These are phyloP conservation scores for Erodium moschatum DNA, from an alignment of 441 rosid species.

Conservation along the genomic window DNA sequence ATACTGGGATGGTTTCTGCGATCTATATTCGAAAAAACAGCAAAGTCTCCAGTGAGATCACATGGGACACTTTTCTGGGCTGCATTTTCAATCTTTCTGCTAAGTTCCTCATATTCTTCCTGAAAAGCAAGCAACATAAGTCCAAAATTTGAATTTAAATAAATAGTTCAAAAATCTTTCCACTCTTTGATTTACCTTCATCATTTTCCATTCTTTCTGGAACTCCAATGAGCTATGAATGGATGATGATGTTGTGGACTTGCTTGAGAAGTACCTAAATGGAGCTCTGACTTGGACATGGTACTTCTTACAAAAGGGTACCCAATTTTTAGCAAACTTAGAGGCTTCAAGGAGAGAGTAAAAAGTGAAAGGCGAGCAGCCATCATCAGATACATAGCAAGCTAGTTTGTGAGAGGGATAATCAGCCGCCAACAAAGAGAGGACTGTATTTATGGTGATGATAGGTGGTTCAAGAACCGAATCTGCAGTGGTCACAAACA, in stretches of 20 bases:
- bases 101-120: slow-evolving; percentile 46
- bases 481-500: slow-evolving; percentile 59
- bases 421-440: slow-evolving; percentile 62
- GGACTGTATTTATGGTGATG: slow-evolving; percentile 51
- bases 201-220: slow-evolving; percentile 34
- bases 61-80: slow-evolving; percentile 13
- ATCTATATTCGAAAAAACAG: slow-evolving; percentile 34
- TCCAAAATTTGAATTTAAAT: no score
- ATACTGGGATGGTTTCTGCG: slow-evolving; percentile 46
- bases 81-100: slow-evolving; percentile 36
- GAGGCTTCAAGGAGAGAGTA: slow-evolving; percentile 51
- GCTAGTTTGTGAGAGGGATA: slow-evolving; percentile 65
- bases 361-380: slow-evolving; percentile 50
- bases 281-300: slow-evolving; percentile 55
- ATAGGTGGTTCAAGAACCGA: slow-evolving; percentile 41
- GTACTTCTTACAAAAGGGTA: slow-evolving; percentile 64
- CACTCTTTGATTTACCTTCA: slow-evolving; percentile 33
- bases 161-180: neutral
- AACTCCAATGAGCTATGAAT: slow-evolving; percentile 26
- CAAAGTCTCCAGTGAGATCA: slow-evolving; percentile 28
- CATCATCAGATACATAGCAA: slow-evolving; percentile 77
- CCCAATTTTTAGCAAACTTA: slow-evolving; percentile 64
- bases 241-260: neutral
- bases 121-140: slow-evolving; percentile 12
- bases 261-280: slow-evolving; percentile 44